Conservation (phyloP, 1,139 yeast species). For the Blastobotrys ciferrii region DNA sequence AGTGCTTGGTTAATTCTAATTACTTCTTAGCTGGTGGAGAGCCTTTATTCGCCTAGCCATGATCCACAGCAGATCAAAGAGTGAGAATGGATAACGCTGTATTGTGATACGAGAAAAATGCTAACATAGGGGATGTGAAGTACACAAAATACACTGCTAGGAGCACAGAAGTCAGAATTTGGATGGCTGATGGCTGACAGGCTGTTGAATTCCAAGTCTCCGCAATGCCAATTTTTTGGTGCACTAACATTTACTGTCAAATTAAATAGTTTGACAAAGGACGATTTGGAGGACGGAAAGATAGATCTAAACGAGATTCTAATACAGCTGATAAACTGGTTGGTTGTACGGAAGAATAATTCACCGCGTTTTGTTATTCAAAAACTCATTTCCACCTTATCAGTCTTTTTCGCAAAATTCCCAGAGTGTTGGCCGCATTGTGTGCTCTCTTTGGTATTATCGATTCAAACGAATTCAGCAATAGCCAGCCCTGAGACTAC, state of each 20-base stretch:
- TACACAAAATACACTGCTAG: slow-evolving; percentile 49
- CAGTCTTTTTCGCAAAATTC: slow-evolving; percentile 34
- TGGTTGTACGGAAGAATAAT: slow-evolving; percentile 22
- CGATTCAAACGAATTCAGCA: slow-evolving; percentile 10
- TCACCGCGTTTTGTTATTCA: slow-evolving; percentile 32
- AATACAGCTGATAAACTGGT: slow-evolving; percentile 31
- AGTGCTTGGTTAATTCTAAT: neutral
- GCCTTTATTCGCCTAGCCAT: slow-evolving; percentile 22
- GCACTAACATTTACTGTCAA: slow-evolving; percentile 58
- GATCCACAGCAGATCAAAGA: slow-evolving; percentile 22
- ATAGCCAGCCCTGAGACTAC: neutral
- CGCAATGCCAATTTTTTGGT: slow-evolving; percentile 57
- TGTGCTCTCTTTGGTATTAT: slow-evolving; percentile 21
- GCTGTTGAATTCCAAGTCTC: slow-evolving; percentile 41
- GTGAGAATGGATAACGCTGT: slow-evolving; percentile 17
- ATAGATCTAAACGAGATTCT: slow-evolving; percentile 22
- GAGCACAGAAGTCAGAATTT: slow-evolving; percentile 46
- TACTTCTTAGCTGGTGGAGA: slow-evolving; percentile 23
- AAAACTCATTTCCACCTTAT: slow-evolving; percentile 37
- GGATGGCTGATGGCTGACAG: slow-evolving; percentile 51
- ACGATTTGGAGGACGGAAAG: slow-evolving; percentile 14
- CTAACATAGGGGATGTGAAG: slow-evolving; percentile 14
- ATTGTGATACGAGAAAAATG: no score
- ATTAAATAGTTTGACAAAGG: slow-evolving; percentile 35
- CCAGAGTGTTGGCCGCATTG: slow-evolving; percentile 34